These are phyloP conservation scores for Draba incana DNA, from an alignment of 345 rosid genomes.

Conservation along the genomic window DNA sequence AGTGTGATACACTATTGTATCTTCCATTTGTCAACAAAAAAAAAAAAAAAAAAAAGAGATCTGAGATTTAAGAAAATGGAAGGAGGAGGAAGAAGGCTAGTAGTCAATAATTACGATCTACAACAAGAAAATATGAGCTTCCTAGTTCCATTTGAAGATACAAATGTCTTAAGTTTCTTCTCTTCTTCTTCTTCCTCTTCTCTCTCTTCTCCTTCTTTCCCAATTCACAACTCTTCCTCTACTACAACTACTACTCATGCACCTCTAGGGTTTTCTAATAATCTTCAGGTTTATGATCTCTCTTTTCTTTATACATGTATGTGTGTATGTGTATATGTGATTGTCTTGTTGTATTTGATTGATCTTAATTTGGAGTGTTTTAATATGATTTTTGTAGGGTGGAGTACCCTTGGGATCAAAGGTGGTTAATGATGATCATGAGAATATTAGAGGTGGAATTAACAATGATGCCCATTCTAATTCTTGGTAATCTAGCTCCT, in stretches of 20 bases:
- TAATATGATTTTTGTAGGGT: conserved; percentile 30
- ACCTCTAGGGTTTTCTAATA: conserved; percentile 50
- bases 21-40: too few relatives aligned
- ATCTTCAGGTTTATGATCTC: conserved; percentile 46
- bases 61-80: conserved; percentile 46
- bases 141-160: conserved; percentile 70
- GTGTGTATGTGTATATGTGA: conserved; percentile 4
- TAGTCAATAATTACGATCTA: conserved; percentile 58
- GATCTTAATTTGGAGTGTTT: conserved; percentile 7
- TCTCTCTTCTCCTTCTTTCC: conserved; percentile 42
- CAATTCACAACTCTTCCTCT: conserved; percentile 43
- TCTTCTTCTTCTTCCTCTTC: conserved; percentile 54
- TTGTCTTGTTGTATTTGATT: conserved; percentile 4
- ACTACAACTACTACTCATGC: conserved; percentile 33
- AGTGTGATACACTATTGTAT: conserved; percentile 34
- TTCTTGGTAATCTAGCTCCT: conserved; percentile 38
- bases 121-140: conserved; percentile 75
- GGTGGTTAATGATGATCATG: conserved; percentile 37
- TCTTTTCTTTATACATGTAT: neutral
- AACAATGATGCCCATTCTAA: conserved; percentile 39
- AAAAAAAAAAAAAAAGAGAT: neutral
- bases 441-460: conserved; percentile 29
- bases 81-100: conserved; percentile 46
- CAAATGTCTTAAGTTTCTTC: conserved; percentile 71
- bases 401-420: conserved; percentile 42